Percentiles rank a stretch among this genome's conserved stretches.
Evolutionary conservation across 2,329 filamentous ascomycete genomes (phyloP).

Genomic region (Trichophyton simii): DNA sequence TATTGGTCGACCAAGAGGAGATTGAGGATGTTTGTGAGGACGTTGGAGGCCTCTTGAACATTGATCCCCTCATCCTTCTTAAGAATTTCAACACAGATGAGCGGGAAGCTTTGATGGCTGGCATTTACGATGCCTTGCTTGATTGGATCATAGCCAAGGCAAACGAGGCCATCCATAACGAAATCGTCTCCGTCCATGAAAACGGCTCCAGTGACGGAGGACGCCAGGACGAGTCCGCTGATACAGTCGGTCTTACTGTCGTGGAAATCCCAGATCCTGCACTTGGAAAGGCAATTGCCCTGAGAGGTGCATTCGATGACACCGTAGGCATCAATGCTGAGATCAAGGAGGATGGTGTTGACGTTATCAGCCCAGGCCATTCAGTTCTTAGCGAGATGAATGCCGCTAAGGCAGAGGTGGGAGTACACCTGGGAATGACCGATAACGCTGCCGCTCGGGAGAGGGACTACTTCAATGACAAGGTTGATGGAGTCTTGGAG

Average conservation of each 20-base stretch:
- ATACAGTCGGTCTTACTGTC: constrained; percentile 80
- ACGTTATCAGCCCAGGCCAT: constrained; percentile 59
- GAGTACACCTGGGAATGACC: constrained; percentile 65
- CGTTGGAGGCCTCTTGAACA: constrained; percentile 68
- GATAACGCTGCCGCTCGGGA: constrained; percentile 56
- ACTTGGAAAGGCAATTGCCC: constrained; percentile 74
- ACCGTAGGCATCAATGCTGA: constrained; percentile 85
- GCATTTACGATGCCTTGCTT: constrained; percentile 83
- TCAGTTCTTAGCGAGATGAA: constrained; percentile 82
- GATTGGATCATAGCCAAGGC: constrained; percentile 89
- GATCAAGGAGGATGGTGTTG: constrained; percentile 90
- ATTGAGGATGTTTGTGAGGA: constrained; percentile 83
- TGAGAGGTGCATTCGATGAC: constrained; percentile 89
- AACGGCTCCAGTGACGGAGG: constrained; percentile 56
- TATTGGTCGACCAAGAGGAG: constrained; percentile 68
- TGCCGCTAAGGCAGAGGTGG: constrained; percentile 62
- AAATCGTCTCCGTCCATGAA: constrained; percentile 54
- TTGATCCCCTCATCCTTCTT: constrained; percentile 72
- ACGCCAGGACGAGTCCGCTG: constrained; percentile 56
- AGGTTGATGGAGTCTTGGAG: constrained; percentile 69
- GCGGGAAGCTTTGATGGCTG: constrained; percentile 66
- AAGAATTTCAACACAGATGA: constrained; percentile 74
- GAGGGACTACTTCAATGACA: constrained; percentile 66
- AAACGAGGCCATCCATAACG: constrained; percentile 67
- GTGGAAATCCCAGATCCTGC: constrained; percentile 70